Percentiles rank a stretch among this genome's conserved stretches.
Evolutionary conservation across 1,284 basidiomycete species (phyloP).

Genomic region (Anthracocystis walkeri): DNA sequence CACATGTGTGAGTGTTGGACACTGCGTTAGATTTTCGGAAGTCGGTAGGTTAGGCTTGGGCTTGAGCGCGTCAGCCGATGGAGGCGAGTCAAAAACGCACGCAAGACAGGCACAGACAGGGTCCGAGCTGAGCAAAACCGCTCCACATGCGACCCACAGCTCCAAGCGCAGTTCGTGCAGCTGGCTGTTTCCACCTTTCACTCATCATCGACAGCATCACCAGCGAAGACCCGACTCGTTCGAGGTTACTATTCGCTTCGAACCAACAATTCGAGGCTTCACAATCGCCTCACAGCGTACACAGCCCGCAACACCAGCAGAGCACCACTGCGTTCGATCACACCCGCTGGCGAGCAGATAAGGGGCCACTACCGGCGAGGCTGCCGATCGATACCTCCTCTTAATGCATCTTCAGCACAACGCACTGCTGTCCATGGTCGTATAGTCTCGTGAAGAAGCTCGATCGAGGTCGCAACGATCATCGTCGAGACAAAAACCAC

Average conservation of each 20-base stretch:
- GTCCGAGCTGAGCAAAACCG: constrained; percentile 12
- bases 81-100: background rate
- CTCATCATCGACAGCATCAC: background rate
- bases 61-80: constrained; percentile 1
- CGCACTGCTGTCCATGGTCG: background rate
- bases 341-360: background rate
- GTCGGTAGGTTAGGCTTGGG: background rate
- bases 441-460: background rate
- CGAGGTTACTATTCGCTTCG: background rate
- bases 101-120: constrained; percentile 2
- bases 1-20: constrained; percentile 4
- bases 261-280: background rate
- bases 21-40: background rate
- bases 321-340: background rate
- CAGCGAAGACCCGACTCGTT: background rate
- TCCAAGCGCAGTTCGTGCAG: constrained; percentile 16
- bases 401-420: no score
- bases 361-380: background rate
- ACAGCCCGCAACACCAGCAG: background rate
- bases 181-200: background rate
- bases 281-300: background rate
- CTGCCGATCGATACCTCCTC: background rate
- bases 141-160: constrained; percentile 15
- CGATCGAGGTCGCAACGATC: background rate
- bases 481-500: background rate